Evolutionary conservation across 176 grass and related monocot species (phyloP).

Genomic region (Zea mays): Zm-B73-REFERENCE-NAM-5.0 NC_050100.1:1241501-1242000

Average conservation of each 20-base stretch:
- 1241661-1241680: constrained; percentile 35
- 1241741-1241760: constrained; percentile 6
- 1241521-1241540: constrained; percentile 3
- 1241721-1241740: constrained; percentile 17
- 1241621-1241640: constrained; percentile 36
- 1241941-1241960: constrained; percentile 43
- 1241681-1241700: constrained; percentile 48
- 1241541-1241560: background rate
- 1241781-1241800: no score
- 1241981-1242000: background rate
- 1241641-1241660: constrained; percentile 4
- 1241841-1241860: background rate
- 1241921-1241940: constrained; percentile 44
- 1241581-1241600: constrained; percentile 33
- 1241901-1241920: constrained; percentile 44
- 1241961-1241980: constrained; percentile 28
- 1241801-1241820: background rate
- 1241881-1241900: no score
- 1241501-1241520: constrained; percentile 31
- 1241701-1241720: constrained; percentile 58
- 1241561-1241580: background rate
- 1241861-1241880: background rate
- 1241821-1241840: background rate
- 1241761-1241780: constrained; percentile 24
- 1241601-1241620: constrained; percentile 39